phyloP scores from a whole-genome alignment of 805 yeast species.

The Metahyphopichia silvanorum region DNA sequence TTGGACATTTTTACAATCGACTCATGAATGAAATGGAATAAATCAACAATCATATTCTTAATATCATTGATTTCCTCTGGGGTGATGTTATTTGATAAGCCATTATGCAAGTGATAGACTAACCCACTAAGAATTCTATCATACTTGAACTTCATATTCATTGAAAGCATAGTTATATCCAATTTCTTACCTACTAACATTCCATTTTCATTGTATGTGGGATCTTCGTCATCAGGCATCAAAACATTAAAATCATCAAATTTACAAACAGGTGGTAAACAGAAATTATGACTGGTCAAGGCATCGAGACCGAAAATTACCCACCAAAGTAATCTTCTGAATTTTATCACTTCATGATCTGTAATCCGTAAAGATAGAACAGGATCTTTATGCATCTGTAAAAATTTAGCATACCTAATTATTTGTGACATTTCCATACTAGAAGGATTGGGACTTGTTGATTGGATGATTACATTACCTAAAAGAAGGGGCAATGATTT shows the following conservation, averaged over 20 bases:
- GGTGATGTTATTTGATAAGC: constrained; percentile 40
- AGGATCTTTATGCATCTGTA: constrained; percentile 60
- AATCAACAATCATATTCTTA: constrained; percentile 46
- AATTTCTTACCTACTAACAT: constrained; percentile 32
- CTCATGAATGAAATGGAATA: constrained; percentile 48
- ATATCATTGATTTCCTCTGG: constrained; percentile 41
- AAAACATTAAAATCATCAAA: constrained; percentile 54
- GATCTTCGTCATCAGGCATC: constrained; percentile 49
- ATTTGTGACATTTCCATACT: constrained; percentile 54
- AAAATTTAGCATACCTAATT: constrained; percentile 53
- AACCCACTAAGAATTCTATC: constrained; percentile 52
- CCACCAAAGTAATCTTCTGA: constrained; percentile 65
- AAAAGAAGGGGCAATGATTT: constrained; percentile 40
- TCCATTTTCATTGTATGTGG: constrained; percentile 22
- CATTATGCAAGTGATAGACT: constrained; percentile 49
- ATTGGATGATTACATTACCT: constrained; percentile 49
- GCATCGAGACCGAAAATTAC: constrained; percentile 59
- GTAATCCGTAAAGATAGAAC: constrained; percentile 47
- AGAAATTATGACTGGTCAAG: constrained; percentile 52
- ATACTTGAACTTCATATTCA: constrained; percentile 53
- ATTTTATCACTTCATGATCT: constrained; percentile 47
- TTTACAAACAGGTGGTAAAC: constrained; percentile 52
- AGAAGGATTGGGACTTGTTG: constrained; percentile 54
- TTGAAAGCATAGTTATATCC: constrained; percentile 44
- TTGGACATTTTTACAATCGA: constrained; percentile 40